Base-by-base conservation (phyloP, 129 eudicot species). In the Helianthus tuberosus region DNA sequence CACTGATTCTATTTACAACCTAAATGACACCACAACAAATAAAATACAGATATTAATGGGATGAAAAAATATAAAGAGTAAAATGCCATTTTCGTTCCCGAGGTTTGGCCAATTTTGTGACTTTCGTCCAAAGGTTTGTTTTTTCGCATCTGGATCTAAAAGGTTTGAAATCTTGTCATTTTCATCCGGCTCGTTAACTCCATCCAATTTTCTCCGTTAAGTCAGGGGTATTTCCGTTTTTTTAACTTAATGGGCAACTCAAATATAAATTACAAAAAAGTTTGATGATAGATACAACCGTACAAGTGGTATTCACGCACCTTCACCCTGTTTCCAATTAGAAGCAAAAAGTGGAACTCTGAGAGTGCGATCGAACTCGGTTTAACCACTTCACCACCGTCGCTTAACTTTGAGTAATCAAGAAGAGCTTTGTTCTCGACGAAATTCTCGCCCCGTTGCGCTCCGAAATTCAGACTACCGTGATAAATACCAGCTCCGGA, bases 401-500 rank as follows among this genome's bases (percentile, higher is more conserved):
- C 97, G 78, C 83, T 77, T 83, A 90, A 81, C 76, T 90, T 94
- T 43, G 93, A 83, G 54, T 94, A 94, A 72, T 82, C 88, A 80
- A 94, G 78, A 73, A 94, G 96, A 32, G 97, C 98, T 82, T 94
- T 94, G 88, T 94, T 94, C 82, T 94, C 98, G 77, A 94, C 97
- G 89, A 94, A 94, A 81, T 91, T 91, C 83, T 88, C 90, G 69
- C 91, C 96, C 69, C 98, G 91, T 14, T 80, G 92, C 49, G 96
- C 96, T 61, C 96, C 97, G 75, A 93, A 93, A 81, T 93, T 90
- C 36, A 93, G 87, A 77, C 89, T 96, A 83, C 98, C 98, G 49
- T 93, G 91, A 76, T 93, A 93, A 77, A 93, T 88, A 74, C 98
- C 98, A 76, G 96, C 98, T 79, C 98, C 97, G 72, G 98, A 93